Base-by-base conservation (phyloP, 768 basidiomycete species). In the Polyporus arcularius region DNA sequence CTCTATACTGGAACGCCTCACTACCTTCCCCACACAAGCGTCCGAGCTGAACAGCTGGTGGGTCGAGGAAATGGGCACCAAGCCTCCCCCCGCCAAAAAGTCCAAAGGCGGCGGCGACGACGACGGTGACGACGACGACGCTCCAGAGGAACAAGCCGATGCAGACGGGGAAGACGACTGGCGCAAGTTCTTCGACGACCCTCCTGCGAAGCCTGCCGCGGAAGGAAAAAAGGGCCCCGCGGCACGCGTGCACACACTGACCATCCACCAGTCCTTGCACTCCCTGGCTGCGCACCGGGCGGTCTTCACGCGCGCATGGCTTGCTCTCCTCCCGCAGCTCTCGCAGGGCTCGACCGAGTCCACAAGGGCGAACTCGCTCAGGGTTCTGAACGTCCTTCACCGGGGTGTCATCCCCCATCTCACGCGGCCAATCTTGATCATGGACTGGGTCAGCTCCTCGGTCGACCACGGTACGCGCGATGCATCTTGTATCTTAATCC, bases 391-490 rank as follows among this genome's bases (percentile, higher is more conserved):
- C 66, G 79, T 95, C 32, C 86, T 96, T 81, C 94, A 96, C 72
- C 79, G 85, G 12, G 85, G 88, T 5, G 88, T 96, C 12, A 74
- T 96, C 71, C 95, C 95, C 0, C 87, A 94, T 72, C 71, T 96
- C 49, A 93, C 90, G 0, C 74, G 90, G 41, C 86, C 90, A 0
- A 78, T 91, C 50, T 73, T 92, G 53, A 81, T 90, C n/a, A 94
- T 94, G 89, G 94, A 96, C 71, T 97, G 94, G 92, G 82, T 96
- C 41, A 85, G 87, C 30, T 84, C 85, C 2, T 92, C 90, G 65
- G 88, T 94, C 12, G 93, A 96, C 70, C 79, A 84, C 66, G 94
- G 93, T 88, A 56, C 62, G 84, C 71, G 57, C 1, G 9, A 26
- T 31, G 35, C 11, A 18, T 31, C 53, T 26, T 30, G 12, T 31